Conservation (phyloP, 805 yeast genomes). For the Pichia nanzhaoensis region DNA sequence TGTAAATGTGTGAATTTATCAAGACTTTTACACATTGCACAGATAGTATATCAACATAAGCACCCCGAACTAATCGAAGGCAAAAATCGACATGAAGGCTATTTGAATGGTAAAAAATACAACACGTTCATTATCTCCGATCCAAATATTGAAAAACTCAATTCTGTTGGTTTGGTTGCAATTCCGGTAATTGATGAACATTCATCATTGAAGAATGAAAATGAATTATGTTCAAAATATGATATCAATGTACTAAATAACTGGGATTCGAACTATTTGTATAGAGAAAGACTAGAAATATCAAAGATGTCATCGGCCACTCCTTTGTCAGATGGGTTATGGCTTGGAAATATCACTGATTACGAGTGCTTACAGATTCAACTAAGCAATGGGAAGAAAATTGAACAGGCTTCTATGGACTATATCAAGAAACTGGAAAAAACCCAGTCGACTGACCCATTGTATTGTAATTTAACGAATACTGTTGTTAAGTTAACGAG, state of each 20-base stretch:
- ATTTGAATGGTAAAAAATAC: constrained; percentile 15
- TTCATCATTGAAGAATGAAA: constrained; percentile 21
- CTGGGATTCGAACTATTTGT: constrained; percentile 64
- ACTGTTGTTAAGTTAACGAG: constrained; percentile 41
- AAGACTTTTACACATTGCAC: constrained; percentile 39
- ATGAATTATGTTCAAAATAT: constrained; percentile 27
- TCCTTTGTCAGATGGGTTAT: constrained; percentile 44
- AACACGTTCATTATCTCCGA: constrained; percentile 26
- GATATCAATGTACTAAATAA: constrained; percentile 41
- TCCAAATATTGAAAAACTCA: constrained; percentile 16
- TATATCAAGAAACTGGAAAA: background rate
- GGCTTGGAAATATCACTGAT: constrained; percentile 83
- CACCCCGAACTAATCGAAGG: constrained; percentile 20
- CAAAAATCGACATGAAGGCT: background rate
- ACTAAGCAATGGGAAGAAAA: constrained; percentile 15
- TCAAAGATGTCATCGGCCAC: constrained; percentile 79
- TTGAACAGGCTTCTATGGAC: background rate
- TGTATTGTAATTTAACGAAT: constrained; percentile 45
- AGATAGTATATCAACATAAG: constrained; percentile 24
- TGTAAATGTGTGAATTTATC: constrained; percentile 36
- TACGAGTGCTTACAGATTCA: constrained; percentile 38
- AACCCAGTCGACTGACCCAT: constrained; percentile 22
- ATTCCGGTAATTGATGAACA: constrained; percentile 23
- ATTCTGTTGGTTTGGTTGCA: constrained; percentile 21
- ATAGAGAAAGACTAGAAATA: constrained; percentile 77